phyloP scores from a whole-genome alignment of 73 alveolate species.

The Halteria grandinella region DNA sequence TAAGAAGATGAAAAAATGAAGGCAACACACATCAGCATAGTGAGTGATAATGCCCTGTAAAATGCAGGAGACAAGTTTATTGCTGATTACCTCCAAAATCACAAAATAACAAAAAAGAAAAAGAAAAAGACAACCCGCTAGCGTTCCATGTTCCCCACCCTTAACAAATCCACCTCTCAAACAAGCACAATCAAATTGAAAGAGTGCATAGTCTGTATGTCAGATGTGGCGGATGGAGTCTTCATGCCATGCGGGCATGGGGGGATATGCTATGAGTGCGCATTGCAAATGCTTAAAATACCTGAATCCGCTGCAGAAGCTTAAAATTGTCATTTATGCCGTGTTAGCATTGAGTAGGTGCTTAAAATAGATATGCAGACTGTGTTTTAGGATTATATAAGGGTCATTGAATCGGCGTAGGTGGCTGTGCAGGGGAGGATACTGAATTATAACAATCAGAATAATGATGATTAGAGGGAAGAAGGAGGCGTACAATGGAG shows the following conservation, averaged over 20 bases:
- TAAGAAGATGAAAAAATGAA: neutral
- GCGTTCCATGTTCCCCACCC: too few relatives aligned
- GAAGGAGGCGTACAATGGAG: too few relatives aligned
- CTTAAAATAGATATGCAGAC: conserved; percentile 52
- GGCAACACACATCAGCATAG: neutral
- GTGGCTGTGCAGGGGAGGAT: conserved; percentile 12
- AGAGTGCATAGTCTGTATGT: conserved; percentile 45
- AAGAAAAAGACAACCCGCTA: neutral
- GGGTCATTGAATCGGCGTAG: conserved; percentile 50
- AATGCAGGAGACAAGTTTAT: conserved; percentile 1
- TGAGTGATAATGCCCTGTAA: neutral
- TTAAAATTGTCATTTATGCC: conserved; percentile 55
- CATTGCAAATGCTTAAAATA: conserved; percentile 19
- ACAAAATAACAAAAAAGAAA: neutral
- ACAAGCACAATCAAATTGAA: conserved; percentile 42
- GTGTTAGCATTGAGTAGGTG: conserved; percentile 53
- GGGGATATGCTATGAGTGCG: conserved; percentile 59
- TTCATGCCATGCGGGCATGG: conserved; percentile 68
- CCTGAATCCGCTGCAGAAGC: conserved; percentile 8
- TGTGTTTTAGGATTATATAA: conserved; percentile 44
- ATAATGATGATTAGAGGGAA: neutral
- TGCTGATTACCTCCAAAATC: neutral
- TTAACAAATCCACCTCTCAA: too few relatives aligned
- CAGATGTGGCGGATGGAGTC: conserved; percentile 57
- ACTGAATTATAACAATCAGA: neutral